Conservation (phyloP, 1,284 basidiomycete species). For the Melampsora americana region DNA sequence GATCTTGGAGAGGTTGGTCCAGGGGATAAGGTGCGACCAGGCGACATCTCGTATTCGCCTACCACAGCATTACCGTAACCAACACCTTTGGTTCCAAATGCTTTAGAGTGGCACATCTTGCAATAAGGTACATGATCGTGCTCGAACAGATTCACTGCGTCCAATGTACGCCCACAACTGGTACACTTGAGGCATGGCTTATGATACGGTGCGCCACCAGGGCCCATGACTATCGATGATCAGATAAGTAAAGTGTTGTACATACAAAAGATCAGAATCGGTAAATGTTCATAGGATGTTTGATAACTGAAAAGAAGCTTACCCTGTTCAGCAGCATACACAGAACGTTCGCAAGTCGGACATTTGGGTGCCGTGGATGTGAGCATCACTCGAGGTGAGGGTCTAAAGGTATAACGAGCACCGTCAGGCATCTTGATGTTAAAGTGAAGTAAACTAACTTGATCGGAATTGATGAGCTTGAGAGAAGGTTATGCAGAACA, state of each 20-base stretch:
- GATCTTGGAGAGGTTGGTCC: constrained; percentile 1
- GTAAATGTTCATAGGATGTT: background rate
- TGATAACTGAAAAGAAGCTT: background rate
- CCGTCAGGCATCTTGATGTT: too few species aligned
- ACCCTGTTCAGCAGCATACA: constrained; percentile 52
- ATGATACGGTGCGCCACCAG: constrained; percentile 52
- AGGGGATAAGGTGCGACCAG: background rate
- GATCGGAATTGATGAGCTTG: too few species aligned
- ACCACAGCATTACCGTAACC: constrained; percentile 52
- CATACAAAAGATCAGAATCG: constrained; percentile 1
- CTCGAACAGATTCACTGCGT: constrained; percentile 52
- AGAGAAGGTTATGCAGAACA: too few species aligned
- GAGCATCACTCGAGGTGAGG: too few species aligned
- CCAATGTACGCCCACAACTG: constrained; percentile 52
- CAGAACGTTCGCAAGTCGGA: constrained; percentile 51
- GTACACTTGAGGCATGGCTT: constrained; percentile 52
- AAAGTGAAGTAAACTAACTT: too few species aligned
- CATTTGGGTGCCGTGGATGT: constrained; percentile 50
- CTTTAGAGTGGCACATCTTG: constrained; percentile 52
- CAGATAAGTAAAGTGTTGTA: background rate
- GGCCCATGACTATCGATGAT: constrained; percentile 49
- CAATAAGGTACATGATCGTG: constrained; percentile 53
- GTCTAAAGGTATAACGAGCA: too few species aligned
- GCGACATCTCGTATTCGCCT: constrained; percentile 9
- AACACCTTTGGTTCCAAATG: constrained; percentile 53